Evolutionary conservation across 495 filamentous ascomycete species (phyloP), one percentile per base, ranked within the genome.

Genomic region (Symbiotaphrina buchneri): DNA sequence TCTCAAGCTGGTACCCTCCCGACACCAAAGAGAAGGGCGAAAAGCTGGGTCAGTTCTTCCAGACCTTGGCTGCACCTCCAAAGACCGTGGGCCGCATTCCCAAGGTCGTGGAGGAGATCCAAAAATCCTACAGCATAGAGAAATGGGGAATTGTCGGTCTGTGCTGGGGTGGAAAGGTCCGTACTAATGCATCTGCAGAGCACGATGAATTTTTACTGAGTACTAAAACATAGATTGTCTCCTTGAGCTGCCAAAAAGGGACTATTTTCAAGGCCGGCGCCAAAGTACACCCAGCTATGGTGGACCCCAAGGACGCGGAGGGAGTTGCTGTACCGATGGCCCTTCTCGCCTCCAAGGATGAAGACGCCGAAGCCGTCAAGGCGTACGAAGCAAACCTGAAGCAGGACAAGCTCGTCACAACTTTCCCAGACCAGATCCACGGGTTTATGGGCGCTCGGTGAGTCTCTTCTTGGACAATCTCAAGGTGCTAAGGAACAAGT

Each of bases 91-190:
- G 52, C 32, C 67, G 67, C 39, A 59, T 91, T 34, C 70, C 70
- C 0, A 58, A 51, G 5, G 55, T 74, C 35, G 53, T 87, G 34
- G 49, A 68, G 37, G 54, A 61, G 32, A 42, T 78, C 21, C 43
- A 47, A 40, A 62, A 55, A 54, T 52, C 61, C 54, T 57, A 62
- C 10, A 49, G 51, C 18, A 70, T 90, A 41, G 57, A 71, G 42
- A 71, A 64, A 19, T 93, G 80, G 81, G 82, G 59, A n/a, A 59
- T 81, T 35, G 47, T 94, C n/a, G 85, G 85, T 10, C 82, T 63
- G 65, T 97, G 85, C 64, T 97, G 84, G 85, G 85, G 85, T 34
- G 83, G 76, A 33, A 91, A 91, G 47, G 62, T 74, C 11, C 51
- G 58, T 11, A 14, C 31, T 33, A 14, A n/a, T n/a, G n/a, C n/a